Base-by-base conservation (phyloP, 2,329 filamentous ascomycete genomes). In the Aureobasidium sp. region DNA sequence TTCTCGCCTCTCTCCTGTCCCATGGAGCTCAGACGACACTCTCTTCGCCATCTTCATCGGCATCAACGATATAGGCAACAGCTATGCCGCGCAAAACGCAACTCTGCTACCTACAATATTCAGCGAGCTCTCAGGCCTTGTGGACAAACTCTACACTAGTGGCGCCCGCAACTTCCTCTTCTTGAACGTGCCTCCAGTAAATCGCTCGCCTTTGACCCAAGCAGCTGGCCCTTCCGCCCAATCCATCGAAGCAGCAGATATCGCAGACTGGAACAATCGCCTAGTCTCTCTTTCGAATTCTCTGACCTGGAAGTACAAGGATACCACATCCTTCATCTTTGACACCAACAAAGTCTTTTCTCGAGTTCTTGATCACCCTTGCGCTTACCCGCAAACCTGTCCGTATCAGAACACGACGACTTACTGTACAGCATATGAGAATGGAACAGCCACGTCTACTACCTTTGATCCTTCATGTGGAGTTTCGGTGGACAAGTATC, bases 401-500 rank as follows among this genome's bases (percentile, higher is more conserved):
- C 73, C 73, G 0, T 76, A 82, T 53, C 81, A 80, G 70, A 85
- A 87, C 67, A 79, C 79, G 0, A 86, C 82, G 0, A 74, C 65
- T 0, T 86, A 77, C 64, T 87, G 85, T 67, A 69, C 66, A 12
- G 77, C 74, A 0, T 87, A 87, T 69, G 69, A 77, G 67, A 82
- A 81, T 63, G 76, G 75, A 3, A 74, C 76, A 0, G 69, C 73
- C 2, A 69, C 65, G 0, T 74, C 73, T 71, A 73, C 77, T 59
- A 74, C 73, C 1, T 71, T 70, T n/a, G 66, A 73, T 44, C 67
- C 75, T 5, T 77, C 74, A 52, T 87, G 85, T 69, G 75, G 76
- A 1, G 71, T 83, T 48, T 74, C 82, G 0, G 83, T 86, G 2
- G 82, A 87, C 68, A 74, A 87, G 72, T 87, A 87, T 69, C 81